Base-by-base conservation (phyloP, 148 eudicot species). In the Arbutus unedo region DNA sequence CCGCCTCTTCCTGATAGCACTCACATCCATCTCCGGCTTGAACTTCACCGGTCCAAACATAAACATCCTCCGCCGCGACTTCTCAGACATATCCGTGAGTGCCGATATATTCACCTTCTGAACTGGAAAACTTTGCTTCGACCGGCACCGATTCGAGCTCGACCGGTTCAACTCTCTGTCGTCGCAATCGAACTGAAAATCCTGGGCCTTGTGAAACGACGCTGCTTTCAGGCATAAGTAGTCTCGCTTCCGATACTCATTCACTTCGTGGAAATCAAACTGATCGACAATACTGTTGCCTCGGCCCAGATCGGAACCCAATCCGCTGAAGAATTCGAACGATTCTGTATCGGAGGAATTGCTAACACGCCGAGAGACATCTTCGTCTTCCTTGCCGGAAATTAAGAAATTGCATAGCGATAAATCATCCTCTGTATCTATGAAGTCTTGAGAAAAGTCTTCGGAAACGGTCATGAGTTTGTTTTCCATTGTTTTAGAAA, bases 41-140 rank as follows among this genome's bases (percentile, higher is more conserved):
- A 87, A 85, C 85, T 87, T 87, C 77, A 84, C 87, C 56, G 87
- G 85, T 5, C 83, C 87, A 53, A 87, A 87, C 89, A 87, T 87
- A 19, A 82, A 85, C 87, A 87, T 84, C 72, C 85, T 57, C 25
- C 87, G 71, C 82, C 76, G 45, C 19, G 85, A 82, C 78, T 76
- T 79, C 5, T 79, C 81, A 10, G 87, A 84, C 89, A 85, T 84
- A 2, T 85, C 59, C 64, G 89, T 85, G 78, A 88, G 41, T 5
- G 86, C 66, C 10, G 70, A 81, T 18, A 88, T 85, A 19, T 88
- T 85, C 79, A 85, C 90, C 55, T 83, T 84, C 85, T 76, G 89
- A 71, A 49, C 70, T 45, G 82, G 19, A 3, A 54, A 15, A 18
- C 31, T 4, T n/a, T n/a, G 8, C 51, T 21, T 56, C 15, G 54